A percentile compares a stretch with the other conserved stretches of the same genome.
These are phyloP conservation scores for Phytophthora sojae DNA, from an alignment of 352 stramenopile species.

Conservation along the genomic window DNA sequence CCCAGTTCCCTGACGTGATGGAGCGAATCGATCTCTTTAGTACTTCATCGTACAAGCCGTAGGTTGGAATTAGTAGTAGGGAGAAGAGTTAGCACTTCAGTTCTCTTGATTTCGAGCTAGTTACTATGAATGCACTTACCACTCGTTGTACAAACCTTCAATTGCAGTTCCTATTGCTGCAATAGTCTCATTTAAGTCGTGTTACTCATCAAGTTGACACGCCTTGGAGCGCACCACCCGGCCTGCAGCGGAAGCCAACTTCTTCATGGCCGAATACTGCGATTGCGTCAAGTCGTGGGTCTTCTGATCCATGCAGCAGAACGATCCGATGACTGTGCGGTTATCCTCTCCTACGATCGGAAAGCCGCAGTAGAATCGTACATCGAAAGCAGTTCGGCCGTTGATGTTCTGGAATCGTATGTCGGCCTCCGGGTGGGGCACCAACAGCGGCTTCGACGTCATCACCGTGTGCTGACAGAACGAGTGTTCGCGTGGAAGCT, in stretches of 20 bases:
- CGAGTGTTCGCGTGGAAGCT: slow-evolving; percentile 54
- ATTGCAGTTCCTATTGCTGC: neutral
- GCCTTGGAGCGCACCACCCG: slow-evolving; percentile 43
- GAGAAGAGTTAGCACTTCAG: too few relatives aligned
- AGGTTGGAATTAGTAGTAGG: neutral
- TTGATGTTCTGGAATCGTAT: slow-evolving; percentile 62
- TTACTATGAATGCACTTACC: too few relatives aligned
- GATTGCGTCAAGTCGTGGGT: slow-evolving; percentile 54
- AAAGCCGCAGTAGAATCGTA: slow-evolving; percentile 78
- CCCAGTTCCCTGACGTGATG: slow-evolving; percentile 2
- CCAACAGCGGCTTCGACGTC: slow-evolving; percentile 62
- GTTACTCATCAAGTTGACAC: neutral
- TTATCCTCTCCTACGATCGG: slow-evolving; percentile 55
- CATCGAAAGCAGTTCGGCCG: slow-evolving; percentile 39
- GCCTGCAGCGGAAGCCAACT: slow-evolving; percentile 55
- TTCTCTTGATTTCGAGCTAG: neutral
- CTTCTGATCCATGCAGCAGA: slow-evolving; percentile 67
- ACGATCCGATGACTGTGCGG: slow-evolving; percentile 55
- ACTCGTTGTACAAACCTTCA: neutral
- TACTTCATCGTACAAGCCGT: slow-evolving; percentile 10
- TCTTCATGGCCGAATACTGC: slow-evolving; percentile 61
- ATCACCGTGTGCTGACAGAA: slow-evolving; percentile 78
- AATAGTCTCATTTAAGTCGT: neutral
- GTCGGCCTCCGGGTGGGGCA: slow-evolving; percentile 62
- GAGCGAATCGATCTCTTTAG: slow-evolving; percentile 4